These are phyloP conservation scores for Dactylonectria estremocensis DNA, from an alignment of 2,329 filamentous ascomycete genomes.

Conservation along the genomic window DNA sequence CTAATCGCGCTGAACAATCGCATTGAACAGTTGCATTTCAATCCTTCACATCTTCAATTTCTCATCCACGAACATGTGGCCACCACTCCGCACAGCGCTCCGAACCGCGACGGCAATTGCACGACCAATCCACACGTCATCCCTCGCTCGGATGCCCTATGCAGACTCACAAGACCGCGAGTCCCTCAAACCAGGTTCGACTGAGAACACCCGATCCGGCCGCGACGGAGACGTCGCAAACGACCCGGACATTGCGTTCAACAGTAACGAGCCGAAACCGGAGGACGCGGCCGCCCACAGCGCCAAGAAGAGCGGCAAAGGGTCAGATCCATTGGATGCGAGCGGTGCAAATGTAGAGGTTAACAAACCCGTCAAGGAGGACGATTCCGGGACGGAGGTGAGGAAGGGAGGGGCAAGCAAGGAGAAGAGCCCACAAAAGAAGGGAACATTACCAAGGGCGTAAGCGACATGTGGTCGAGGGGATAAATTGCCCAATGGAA, in stretches of 20 bases:
- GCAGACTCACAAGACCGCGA: slow-evolving; percentile 72
- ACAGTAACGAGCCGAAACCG: slow-evolving; percentile 77
- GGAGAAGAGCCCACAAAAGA: slow-evolving; percentile 51
- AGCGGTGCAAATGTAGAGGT: slow-evolving; percentile 63
- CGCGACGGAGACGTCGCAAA: slow-evolving; percentile 73
- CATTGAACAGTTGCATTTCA: background rate
- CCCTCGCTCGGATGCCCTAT: slow-evolving; percentile 54
- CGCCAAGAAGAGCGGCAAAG: slow-evolving; percentile 55
- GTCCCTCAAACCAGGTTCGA: slow-evolving; percentile 74
- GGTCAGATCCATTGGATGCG: slow-evolving; percentile 55
- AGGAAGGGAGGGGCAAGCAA: slow-evolving; percentile 55
- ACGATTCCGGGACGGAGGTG: slow-evolving; percentile 52
- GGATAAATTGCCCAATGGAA: background rate
- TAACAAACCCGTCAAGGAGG: slow-evolving; percentile 56
- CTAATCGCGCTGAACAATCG: background rate
- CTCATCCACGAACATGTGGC: slow-evolving; percentile 37
- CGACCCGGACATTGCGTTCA: slow-evolving; percentile 75
- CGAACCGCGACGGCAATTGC: slow-evolving; percentile 36
- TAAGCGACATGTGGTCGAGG: slow-evolving; percentile 4
- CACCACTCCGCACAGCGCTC: slow-evolving; percentile 38
- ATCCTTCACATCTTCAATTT: background rate
- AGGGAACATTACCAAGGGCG: slow-evolving; percentile 33
- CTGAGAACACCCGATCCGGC: slow-evolving; percentile 79
- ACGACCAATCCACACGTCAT: slow-evolving; percentile 54
- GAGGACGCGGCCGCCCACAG: slow-evolving; percentile 72